Percentiles rank a stretch among this genome's conserved stretches.
Evolutionary conservation across 345 rosid species (phyloP).

Genomic region (Atalantia buxifolia): DNA sequence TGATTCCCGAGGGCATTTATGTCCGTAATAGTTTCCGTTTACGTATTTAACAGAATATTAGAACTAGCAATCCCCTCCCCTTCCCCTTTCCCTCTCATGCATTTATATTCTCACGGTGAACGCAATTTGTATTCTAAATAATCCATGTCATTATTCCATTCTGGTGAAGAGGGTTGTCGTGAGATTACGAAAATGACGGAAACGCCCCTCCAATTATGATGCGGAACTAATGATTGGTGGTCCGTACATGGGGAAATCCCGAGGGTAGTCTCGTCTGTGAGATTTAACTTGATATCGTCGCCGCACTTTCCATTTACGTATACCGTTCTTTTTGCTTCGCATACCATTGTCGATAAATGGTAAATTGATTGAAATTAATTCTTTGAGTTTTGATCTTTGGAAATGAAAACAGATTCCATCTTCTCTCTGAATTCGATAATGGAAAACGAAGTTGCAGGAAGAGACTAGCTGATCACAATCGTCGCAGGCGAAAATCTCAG

Average conservation of each 20-base stretch:
- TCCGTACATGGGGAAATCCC: conserved; percentile 34
- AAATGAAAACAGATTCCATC: conserved; percentile 63
- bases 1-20: conserved; percentile 52
- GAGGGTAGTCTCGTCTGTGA: conserved; percentile 41
- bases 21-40: conserved; percentile 30
- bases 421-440: conserved; percentile 88
- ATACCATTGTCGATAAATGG: not conserved
- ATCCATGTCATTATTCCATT: not conserved
- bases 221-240: conserved; percentile 13
- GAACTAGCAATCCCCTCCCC: conserved; percentile 7
- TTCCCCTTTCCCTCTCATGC: not conserved
- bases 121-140: not conserved
- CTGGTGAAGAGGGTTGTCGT: not conserved
- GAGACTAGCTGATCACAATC: conserved; percentile 93
- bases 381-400: not conserved
- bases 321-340: not conserved
- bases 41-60: conserved; percentile 8
- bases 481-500: conserved; percentile 82
- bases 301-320: conserved; percentile 1
- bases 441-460: conserved; percentile 98
- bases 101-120: conserved; percentile 1
- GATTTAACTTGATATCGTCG: not conserved
- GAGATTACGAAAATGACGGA: conserved; percentile 3
- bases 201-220: conserved; percentile 16
- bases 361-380: not conserved